Conservation (phyloP, 2,329 filamentous ascomycete genomes). For the Neocucurbitaria cava region DNA sequence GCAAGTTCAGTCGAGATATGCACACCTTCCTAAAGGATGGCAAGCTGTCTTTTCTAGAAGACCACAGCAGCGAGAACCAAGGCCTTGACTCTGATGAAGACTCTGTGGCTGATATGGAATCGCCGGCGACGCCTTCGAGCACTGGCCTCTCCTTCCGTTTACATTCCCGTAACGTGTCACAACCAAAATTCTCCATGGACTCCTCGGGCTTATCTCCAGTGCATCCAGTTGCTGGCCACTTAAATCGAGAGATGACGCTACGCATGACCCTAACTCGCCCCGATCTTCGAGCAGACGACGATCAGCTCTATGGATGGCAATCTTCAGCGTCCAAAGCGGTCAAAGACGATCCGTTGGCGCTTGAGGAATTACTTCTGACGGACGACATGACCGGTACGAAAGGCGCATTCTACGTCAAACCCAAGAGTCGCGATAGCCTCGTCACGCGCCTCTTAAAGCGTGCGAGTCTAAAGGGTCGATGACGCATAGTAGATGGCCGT, state of each 20-base stretch:
- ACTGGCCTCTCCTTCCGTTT: conserved; percentile 41
- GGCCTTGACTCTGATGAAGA: conserved; percentile 43
- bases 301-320: conserved; percentile 75
- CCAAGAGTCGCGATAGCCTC: conserved; percentile 41
- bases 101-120: conserved; percentile 43
- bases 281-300: conserved; percentile 79
- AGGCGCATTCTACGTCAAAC: conserved; percentile 55
- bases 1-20: conserved; percentile 58
- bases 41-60: conserved; percentile 52
- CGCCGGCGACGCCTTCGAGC: conserved; percentile 48
- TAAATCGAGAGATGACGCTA: conserved; percentile 87
- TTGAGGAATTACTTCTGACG: conserved; percentile 60
- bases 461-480: conserved; percentile 42
- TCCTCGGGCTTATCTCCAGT: conserved; percentile 33
- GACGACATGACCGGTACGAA: conserved; percentile 56
- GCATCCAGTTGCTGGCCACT: conserved; percentile 27
- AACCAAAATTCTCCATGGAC: conserved; percentile 42
- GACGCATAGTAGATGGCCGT: not conserved
- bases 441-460: conserved; percentile 47
- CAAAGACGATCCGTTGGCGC: conserved; percentile 61
- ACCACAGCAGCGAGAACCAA: conserved; percentile 37
- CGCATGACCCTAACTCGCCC: conserved; percentile 94
- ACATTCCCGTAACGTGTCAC: conserved; percentile 39
- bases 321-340: conserved; percentile 19
- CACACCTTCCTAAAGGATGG: conserved; percentile 68